A percentile compares a stretch with the other conserved stretches of the same genome.
phyloP scores from a whole-genome alignment of 2,329 filamentous ascomycete species.

The Pseudogymnoascus sp. region DNA sequence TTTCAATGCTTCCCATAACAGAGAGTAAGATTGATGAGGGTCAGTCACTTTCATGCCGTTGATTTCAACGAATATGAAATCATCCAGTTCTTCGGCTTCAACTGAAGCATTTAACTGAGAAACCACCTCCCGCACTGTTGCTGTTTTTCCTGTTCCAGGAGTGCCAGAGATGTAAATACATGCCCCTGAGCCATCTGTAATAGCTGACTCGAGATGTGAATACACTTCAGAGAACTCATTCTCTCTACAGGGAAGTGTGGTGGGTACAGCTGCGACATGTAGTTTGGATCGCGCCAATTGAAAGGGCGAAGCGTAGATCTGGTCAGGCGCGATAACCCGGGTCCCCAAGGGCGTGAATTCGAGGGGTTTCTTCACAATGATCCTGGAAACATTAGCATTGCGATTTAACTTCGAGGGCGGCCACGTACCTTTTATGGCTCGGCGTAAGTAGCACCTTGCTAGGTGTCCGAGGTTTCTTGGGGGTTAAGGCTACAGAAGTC shows the following conservation, averaged over 20 bases:
- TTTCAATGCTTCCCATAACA: slow-evolving; percentile 93
- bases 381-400: slow-evolving; percentile 31
- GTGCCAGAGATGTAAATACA: slow-evolving; percentile 99
- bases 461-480: slow-evolving; percentile 33
- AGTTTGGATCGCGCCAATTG: slow-evolving; percentile 81
- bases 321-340: slow-evolving; percentile 67
- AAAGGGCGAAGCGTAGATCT: slow-evolving; percentile 77
- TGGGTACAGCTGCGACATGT: slow-evolving; percentile 88
- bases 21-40: slow-evolving; percentile 88
- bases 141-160: slow-evolving; percentile 93
- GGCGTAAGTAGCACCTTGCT: slow-evolving; percentile 46
- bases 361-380: slow-evolving; percentile 75
- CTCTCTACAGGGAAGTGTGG: slow-evolving; percentile 83
- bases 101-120: slow-evolving; percentile 83
- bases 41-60: slow-evolving; percentile 99
- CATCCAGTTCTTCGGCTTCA: slow-evolving; percentile 81
- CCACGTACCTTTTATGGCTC: slow-evolving; percentile 50
- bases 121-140: slow-evolving; percentile 92
- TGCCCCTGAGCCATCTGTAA: slow-evolving; percentile 83
- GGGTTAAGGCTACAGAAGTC: slow-evolving; percentile 33
- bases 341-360: slow-evolving; percentile 96
- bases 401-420: not conserved
- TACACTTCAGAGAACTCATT: slow-evolving; percentile 89
- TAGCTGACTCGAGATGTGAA: slow-evolving; percentile 86
- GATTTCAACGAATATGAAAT: slow-evolving; percentile 98